Evolutionary conservation across 441 rosid genomes (phyloP), one percentile per base, ranked within the genome.

Genomic region (Brassica hybrid): DNA sequence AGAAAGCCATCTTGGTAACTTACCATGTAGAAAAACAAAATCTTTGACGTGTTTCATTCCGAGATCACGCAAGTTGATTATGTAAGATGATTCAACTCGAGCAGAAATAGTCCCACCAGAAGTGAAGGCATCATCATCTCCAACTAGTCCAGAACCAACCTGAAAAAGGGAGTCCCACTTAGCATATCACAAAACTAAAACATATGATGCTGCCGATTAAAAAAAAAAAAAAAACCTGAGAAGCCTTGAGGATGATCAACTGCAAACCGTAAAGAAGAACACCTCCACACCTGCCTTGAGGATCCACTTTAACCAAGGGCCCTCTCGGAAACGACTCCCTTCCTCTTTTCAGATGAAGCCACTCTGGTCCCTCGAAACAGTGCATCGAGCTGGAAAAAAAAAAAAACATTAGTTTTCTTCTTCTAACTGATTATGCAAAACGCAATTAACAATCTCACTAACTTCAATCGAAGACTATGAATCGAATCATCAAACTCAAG

Each of bases 281-380:
- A 45, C 96, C 91, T 7, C 93, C 89, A 65, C 99, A 96, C 87
- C 99, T 92, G 81, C 99, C 99, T 85, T 94, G 98, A 73, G 99
- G 99, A 88, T 96, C 98, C 83, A 88, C 93, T 84, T 90, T 91
- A 67, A 89, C 91, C 81, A 86, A 75, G 2, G 98, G 98, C 19
- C 96, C 98, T 79, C 89, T 84, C 18, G 97, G 86, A 86, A 96
- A 96, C 67, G 92, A 88, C 81, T 90, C 99, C 84, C 97, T 87
- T 75, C 98, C 98, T 81, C 96, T 91, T 87, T 90, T 94, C 88
- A 96, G 76, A 87, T 94, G 88, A 84, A 88, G 86, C 98, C 99
- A 96, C 63, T 96, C 91, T 13, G 97, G 93, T 80, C 98, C 94
- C 85, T 96, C 99, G 84, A 96, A 96, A 86, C 98, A 94, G 77